Percentiles rank a stretch among this genome's conserved stretches.
phyloP scores from a whole-genome alignment of 495 filamentous ascomycete genomes.

The Annulohypoxylon moriforme region DNA sequence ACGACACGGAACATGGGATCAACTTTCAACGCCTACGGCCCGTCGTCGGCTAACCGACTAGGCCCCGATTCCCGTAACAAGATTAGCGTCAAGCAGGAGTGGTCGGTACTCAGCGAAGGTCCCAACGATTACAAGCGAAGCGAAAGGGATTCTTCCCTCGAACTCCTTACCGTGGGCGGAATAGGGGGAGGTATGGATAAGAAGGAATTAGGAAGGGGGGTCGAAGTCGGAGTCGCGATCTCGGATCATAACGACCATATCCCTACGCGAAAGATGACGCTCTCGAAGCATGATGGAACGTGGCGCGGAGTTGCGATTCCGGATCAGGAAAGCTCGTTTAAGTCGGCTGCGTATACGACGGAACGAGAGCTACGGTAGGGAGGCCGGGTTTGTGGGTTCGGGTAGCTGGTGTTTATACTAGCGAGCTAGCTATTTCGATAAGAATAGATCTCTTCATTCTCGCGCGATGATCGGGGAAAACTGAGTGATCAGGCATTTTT shows the following conservation, averaged over 20 bases:
- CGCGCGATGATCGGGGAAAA: background rate
- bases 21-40: slow-evolving; percentile 29
- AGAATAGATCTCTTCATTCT: slow-evolving; percentile 19
- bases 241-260: background rate
- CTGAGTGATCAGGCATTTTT: no score
- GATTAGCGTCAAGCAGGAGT: slow-evolving; percentile 40
- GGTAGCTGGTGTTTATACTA: background rate
- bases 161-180: slow-evolving; percentile 26
- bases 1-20: slow-evolving; percentile 31
- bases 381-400: background rate
- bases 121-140: slow-evolving; percentile 11
- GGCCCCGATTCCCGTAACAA: slow-evolving; percentile 27
- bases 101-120: slow-evolving; percentile 35
- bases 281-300: slow-evolving; percentile 32
- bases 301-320: slow-evolving; percentile 32
- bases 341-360: slow-evolving; percentile 14
- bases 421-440: slow-evolving; percentile 2
- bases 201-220: background rate
- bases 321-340: slow-evolving; percentile 18
- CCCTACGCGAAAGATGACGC: slow-evolving; percentile 36
- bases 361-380: slow-evolving; percentile 24
- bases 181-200: background rate
- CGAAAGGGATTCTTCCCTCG: slow-evolving; percentile 22
- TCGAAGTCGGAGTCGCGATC: background rate
- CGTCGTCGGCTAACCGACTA: slow-evolving; percentile 17